Evolutionary conservation across 78 protist genomes (phyloP).

Genomic region (Dictyostelium capitatum): DNA sequence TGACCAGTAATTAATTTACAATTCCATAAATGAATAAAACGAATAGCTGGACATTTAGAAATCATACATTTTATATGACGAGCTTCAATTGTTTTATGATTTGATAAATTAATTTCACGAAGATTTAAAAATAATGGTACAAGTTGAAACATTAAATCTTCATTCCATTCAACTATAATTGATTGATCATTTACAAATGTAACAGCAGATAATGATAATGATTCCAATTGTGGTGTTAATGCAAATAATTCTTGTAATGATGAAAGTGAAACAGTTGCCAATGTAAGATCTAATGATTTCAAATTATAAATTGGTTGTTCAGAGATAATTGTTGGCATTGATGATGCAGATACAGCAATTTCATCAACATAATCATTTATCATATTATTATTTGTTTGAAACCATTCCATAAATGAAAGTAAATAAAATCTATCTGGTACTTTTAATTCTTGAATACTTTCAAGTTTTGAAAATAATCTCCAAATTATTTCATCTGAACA

Average conservation of each 20-base stretch:
- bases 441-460: neutral
- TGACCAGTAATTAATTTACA: slow-evolving; percentile 26
- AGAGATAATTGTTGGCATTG: neutral
- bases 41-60: neutral
- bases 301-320: slow-evolving; percentile 28
- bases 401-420: slow-evolving; percentile 22
- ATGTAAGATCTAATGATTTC: slow-evolving; percentile 2
- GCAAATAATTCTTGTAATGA: neutral
- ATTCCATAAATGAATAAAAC: slow-evolving; percentile 11
- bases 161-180: neutral
- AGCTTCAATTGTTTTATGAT: slow-evolving; percentile 4
- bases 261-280: neutral
- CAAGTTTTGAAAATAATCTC: slow-evolving; percentile 24
- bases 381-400: neutral
- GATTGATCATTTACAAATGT: slow-evolving; percentile 18
- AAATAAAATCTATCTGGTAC: slow-evolving; percentile 25
- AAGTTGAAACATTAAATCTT: neutral
- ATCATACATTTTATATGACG: slow-evolving; percentile 8
- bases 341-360: neutral
- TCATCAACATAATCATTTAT: neutral
- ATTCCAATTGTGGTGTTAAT: neutral
- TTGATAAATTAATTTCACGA: slow-evolving; percentile 45
- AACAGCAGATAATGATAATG: neutral
- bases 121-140: slow-evolving; percentile 10
- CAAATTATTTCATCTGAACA: slow-evolving; percentile 2